Evolutionary conservation across 768 basidiomycete species (phyloP).

Genomic region (Suillus brevipes): DNA sequence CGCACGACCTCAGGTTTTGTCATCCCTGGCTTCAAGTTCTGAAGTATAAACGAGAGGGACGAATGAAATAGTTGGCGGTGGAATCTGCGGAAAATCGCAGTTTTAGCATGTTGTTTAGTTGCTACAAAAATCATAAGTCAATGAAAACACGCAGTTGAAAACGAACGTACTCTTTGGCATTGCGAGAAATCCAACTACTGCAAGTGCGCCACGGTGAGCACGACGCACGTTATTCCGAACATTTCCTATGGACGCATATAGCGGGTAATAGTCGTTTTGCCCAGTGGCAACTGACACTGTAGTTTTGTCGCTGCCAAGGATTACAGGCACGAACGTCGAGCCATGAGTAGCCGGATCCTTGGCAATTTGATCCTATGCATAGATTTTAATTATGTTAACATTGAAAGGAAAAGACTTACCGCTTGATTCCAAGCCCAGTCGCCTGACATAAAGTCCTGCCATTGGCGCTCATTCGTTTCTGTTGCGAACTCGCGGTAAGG

Average conservation of each 20-base stretch:
- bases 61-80: conserved; percentile 32
- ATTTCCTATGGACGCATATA: conserved; percentile 23
- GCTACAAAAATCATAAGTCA: neutral
- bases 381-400: neutral
- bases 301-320: conserved; percentile 29
- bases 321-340: conserved; percentile 19
- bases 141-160: neutral
- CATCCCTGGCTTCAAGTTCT: conserved; percentile 29
- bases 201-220: conserved; percentile 10
- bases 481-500: conserved; percentile 18
- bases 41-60: conserved; percentile 28
- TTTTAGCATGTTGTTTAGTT: conserved; percentile 15
- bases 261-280: conserved; percentile 26
- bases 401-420: too few species aligned
- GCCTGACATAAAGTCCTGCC: too few species aligned
- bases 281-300: conserved; percentile 27
- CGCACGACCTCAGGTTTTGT: conserved; percentile 22
- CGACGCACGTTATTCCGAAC: conserved; percentile 10
- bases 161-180: conserved; percentile 30
- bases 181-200: conserved; percentile 30
- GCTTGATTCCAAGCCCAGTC: too few species aligned
- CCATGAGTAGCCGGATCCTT: conserved; percentile 20
- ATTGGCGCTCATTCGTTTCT: conserved; percentile 5
- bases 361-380: conserved; percentile 10
- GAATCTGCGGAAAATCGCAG: conserved; percentile 28